Evolutionary conservation across 1,284 basidiomycete genomes (phyloP).

Genomic region (Papiliotrema laurentii): DNA sequence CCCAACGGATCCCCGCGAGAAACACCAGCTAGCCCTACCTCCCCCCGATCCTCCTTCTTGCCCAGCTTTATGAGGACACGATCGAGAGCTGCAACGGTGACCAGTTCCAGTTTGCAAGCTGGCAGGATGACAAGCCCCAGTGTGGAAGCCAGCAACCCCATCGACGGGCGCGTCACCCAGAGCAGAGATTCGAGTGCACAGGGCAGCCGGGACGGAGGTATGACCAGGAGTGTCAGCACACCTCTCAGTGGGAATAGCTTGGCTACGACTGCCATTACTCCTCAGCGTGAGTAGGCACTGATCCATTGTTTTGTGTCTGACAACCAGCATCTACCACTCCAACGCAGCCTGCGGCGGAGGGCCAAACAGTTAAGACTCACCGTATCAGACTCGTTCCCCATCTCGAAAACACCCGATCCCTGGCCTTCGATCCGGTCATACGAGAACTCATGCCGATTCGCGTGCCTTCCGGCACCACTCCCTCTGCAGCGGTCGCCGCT

Average conservation of each 20-base stretch:
- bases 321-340: not conserved
- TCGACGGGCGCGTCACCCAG: slow-evolving; percentile 9
- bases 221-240: slow-evolving; percentile 38
- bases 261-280: not conserved
- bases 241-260: slow-evolving; percentile 14
- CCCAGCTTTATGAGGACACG: slow-evolving; percentile 44
- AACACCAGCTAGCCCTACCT: slow-evolving; percentile 32
- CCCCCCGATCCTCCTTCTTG: slow-evolving; percentile 42
- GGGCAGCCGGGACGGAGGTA: slow-evolving; percentile 12
- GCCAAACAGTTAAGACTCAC: slow-evolving; percentile 39
- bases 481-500: slow-evolving; percentile 27
- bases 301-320: not conserved
- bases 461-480: slow-evolving; percentile 48
- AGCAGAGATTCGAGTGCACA: slow-evolving; percentile 4
- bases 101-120: too few species aligned
- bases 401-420: slow-evolving; percentile 80
- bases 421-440: slow-evolving; percentile 88
- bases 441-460: slow-evolving; percentile 59
- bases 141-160: slow-evolving; percentile 19
- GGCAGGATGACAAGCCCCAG: slow-evolving; percentile 17
- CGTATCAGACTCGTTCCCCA: slow-evolving; percentile 83
- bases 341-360: too few species aligned
- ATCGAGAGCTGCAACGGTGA: slow-evolving; percentile 37
- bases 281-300: slow-evolving; percentile 1
- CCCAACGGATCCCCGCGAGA: slow-evolving; percentile 17